Conservation (phyloP, 257 asterid genomes). For the Solanum tarapatanum region DNA sequence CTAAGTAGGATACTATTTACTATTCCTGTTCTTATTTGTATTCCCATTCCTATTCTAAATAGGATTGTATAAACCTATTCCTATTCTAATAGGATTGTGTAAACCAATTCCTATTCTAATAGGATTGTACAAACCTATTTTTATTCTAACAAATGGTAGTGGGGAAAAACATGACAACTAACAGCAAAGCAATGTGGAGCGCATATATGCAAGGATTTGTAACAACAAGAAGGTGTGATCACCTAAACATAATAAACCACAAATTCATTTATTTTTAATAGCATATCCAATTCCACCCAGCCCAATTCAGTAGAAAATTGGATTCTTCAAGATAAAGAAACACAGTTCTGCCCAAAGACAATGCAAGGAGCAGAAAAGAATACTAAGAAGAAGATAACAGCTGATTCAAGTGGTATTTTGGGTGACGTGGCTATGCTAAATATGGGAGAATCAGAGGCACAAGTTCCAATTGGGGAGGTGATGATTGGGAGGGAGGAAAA, state of each 20-base stretch:
- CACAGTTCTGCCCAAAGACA: neutral
- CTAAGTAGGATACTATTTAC: too few relatives aligned
- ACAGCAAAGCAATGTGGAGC: neutral
- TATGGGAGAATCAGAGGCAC: neutral
- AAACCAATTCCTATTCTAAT: too few relatives aligned
- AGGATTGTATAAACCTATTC: too few relatives aligned
- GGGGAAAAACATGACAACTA: neutral
- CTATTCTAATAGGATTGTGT: too few relatives aligned
- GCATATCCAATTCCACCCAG: neutral
- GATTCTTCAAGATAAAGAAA: neutral
- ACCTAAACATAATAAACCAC: neutral
- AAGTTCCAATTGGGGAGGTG: neutral
- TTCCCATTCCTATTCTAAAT: too few relatives aligned
- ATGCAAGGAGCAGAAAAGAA: neutral
- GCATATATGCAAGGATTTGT: neutral
- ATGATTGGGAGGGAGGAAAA: neutral
- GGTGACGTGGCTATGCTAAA: neutral
- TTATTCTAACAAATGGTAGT: neutral
- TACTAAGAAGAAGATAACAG: neutral
- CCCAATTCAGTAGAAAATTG: neutral
- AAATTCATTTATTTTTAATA: neutral
- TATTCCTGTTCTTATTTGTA: too few relatives aligned
- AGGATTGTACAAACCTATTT: too few relatives aligned
- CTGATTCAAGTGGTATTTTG: neutral
- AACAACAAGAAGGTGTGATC: neutral